These are phyloP conservation scores for Clitoria ternatea DNA, from an alignment of 306 rosid species.

Conservation along the genomic window DNA sequence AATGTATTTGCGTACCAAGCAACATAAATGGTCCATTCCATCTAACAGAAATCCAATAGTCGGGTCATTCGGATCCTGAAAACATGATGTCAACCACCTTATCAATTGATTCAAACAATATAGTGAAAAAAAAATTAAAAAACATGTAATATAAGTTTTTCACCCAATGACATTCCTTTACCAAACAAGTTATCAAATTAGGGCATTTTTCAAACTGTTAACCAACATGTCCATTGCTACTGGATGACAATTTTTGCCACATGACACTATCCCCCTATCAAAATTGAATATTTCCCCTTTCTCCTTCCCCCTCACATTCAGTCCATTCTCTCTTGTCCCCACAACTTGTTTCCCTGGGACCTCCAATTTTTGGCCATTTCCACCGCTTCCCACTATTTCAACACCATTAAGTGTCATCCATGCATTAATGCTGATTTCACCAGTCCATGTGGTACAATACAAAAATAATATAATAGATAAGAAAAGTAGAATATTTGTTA, in stretches of 20 bases:
- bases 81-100: conserved; percentile 33
- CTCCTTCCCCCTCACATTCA: neutral
- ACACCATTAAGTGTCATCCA: neutral
- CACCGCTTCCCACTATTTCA: conserved; percentile 1
- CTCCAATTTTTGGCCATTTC: neutral
- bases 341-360: neutral
- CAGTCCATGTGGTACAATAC: neutral
- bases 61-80: conserved; percentile 97
- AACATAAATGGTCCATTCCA: conserved; percentile 93
- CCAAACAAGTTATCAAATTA: neutral
- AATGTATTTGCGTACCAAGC: conserved; percentile 94
- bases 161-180: conserved; percentile 6
- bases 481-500: too few relatives aligned
- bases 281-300: neutral
- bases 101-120: conserved; percentile 18
- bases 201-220: neutral
- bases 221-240: neutral
- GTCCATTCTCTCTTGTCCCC: neutral
- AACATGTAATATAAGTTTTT: neutral
- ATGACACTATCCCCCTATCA: neutral
- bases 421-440: neutral
- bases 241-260: neutral
- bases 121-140: conserved; percentile 4
- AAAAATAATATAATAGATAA: neutral
- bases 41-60: conserved; percentile 89